phyloP scores from a whole-genome alignment of 352 stramenopile species.

The Chrysophaeum taylorii region DNA sequence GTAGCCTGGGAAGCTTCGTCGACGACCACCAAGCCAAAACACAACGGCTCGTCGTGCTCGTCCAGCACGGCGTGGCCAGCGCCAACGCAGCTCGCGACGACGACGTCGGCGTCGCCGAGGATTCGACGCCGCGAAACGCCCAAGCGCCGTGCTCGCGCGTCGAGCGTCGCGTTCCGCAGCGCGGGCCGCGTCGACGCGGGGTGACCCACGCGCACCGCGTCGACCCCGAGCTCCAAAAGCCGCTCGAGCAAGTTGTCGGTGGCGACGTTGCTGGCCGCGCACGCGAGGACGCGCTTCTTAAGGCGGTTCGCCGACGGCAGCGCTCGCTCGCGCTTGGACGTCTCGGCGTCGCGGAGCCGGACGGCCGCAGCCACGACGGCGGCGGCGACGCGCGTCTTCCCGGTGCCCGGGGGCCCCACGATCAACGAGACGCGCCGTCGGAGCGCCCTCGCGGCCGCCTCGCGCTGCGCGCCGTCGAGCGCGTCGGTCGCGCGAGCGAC shows the following conservation, averaged over 20 bases:
- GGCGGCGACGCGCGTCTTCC: slow-evolving; percentile 75
- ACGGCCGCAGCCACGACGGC: slow-evolving; percentile 20
- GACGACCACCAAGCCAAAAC: slow-evolving; percentile 61
- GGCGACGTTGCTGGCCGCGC: slow-evolving; percentile 61
- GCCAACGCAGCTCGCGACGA: slow-evolving; percentile 39
- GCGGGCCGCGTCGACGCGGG: slow-evolving; percentile 27
- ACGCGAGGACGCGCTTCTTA: slow-evolving; percentile 56
- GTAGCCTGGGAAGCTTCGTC: slow-evolving; percentile 65
- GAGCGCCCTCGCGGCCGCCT: neutral
- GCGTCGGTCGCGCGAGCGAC: neutral
- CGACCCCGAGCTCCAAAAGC: slow-evolving; percentile 21
- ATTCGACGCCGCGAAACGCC: slow-evolving; percentile 21
- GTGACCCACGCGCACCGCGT: slow-evolving; percentile 28
- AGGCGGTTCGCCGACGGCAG: slow-evolving; percentile 14
- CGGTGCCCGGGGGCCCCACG: slow-evolving; percentile 79
- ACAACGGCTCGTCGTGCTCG: neutral
- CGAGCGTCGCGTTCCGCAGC: slow-evolving; percentile 30
- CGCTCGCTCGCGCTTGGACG: neutral
- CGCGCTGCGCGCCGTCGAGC: slow-evolving; percentile 12
- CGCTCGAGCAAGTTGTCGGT: slow-evolving; percentile 55
- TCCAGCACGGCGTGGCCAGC: slow-evolving; percentile 29
- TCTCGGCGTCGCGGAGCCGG: neutral
- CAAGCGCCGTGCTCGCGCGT: too few relatives aligned
- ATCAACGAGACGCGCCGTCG: slow-evolving; percentile 30
- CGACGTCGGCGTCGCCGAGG: slow-evolving; percentile 31